phyloP scores from a whole-genome alignment of 2,329 filamentous ascomycete species.

The Clathrospora elynae region DNA sequence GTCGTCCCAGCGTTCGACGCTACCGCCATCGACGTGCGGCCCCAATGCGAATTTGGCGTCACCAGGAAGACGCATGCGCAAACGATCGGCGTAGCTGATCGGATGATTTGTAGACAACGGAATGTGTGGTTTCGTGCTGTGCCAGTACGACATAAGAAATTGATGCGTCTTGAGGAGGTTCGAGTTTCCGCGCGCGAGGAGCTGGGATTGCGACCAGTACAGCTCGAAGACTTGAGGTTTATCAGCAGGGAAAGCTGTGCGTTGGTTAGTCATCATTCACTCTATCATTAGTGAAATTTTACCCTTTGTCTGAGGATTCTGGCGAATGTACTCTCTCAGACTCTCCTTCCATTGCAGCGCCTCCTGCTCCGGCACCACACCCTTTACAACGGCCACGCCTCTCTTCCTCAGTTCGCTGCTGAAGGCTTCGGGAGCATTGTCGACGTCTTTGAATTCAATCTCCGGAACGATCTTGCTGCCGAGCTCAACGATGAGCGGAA shows the following conservation, averaged over 20 bases:
- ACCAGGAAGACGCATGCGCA: constrained; percentile 61
- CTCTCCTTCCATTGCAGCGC: constrained; percentile 53
- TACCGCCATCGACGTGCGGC: constrained; percentile 62
- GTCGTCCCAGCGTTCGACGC: constrained; percentile 59
- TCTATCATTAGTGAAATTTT: not conserved
- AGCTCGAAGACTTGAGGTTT: constrained; percentile 59
- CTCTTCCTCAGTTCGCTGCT: constrained; percentile 63
- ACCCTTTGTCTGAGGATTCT: constrained; percentile 54
- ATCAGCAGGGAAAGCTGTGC: constrained; percentile 53
- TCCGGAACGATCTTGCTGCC: constrained; percentile 53
- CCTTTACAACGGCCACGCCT: constrained; percentile 55
- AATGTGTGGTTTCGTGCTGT: constrained; percentile 50
- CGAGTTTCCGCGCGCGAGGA: constrained; percentile 54
- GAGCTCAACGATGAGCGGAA: constrained; percentile 51
- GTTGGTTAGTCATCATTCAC: constrained; percentile 9
- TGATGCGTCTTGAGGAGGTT: constrained; percentile 54
- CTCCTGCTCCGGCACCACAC: constrained; percentile 52
- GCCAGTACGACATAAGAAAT: constrained; percentile 58
- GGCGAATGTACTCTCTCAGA: constrained; percentile 51
- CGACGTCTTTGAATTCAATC: constrained; percentile 55
- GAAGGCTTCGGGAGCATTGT: constrained; percentile 60
- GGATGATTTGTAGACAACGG: constrained; percentile 54
- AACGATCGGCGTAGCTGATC: constrained; percentile 55
- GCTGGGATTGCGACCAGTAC: constrained; percentile 56
- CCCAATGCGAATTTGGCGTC: constrained; percentile 59